Conservation (phyloP, 2,329 filamentous ascomycete species). For the Scedosporium dehoogii region DNA sequence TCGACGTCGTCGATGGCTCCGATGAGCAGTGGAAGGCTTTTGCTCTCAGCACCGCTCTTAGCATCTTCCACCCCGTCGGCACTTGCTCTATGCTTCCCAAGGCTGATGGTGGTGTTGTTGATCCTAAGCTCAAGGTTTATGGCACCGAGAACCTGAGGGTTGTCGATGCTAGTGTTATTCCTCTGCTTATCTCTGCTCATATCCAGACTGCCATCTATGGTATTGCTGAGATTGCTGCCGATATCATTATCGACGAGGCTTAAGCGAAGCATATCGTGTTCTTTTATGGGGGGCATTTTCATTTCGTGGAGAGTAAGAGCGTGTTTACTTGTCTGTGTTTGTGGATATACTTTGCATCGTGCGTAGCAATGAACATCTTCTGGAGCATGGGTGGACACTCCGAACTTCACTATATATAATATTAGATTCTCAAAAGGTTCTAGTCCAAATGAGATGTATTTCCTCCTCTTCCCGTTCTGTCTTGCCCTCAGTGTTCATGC, state of each 20-base stretch:
- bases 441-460: no score
- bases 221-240: conserved; percentile 35
- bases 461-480: no score
- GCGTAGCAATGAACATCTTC: no score
- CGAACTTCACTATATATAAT: no score
- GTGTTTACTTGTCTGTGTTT: no score
- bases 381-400: no score
- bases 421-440: no score
- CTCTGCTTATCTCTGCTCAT: conserved; percentile 33
- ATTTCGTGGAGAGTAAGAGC: no score
- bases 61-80: conserved; percentile 31
- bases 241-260: conserved; percentile 13
- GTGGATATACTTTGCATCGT: no score
- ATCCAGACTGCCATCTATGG: conserved; percentile 44
- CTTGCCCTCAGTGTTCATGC: no score
- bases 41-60: conserved; percentile 22
- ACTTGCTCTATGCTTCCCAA: conserved; percentile 37
- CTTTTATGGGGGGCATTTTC: no score
- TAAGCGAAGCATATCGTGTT: background rate
- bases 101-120: conserved; percentile 34
- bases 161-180: conserved; percentile 39
- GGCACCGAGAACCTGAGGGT: conserved; percentile 37
- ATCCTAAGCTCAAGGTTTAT: conserved; percentile 32
- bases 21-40: conserved; percentile 25
- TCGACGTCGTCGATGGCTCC: conserved; percentile 15